Base-by-base conservation (phyloP, 2,329 filamentous ascomycete genomes). In the Westerdykella ornata region DNA sequence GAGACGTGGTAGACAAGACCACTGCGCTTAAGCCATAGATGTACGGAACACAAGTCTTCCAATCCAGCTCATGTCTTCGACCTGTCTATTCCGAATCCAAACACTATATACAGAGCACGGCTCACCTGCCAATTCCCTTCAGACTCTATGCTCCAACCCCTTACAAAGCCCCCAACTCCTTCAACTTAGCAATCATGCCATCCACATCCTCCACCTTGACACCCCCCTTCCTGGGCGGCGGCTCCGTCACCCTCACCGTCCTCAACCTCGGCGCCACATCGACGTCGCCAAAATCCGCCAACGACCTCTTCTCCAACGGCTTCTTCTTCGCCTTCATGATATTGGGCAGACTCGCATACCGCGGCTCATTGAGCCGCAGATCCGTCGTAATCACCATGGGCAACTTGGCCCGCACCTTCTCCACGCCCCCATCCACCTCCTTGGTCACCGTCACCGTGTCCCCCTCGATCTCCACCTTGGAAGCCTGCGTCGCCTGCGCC, bases 271-370 rank as follows among this genome's bases (percentile, higher is more conserved):
- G 81, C 66, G 77, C 76, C 39, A 78, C 78, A 56, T 88, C 82
- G 33, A 95, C 70, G 2, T 85, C 87, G 66, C 85, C 85, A 63
- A 61, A 66, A 41, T 98, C 92, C 43, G 73, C 77, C 65, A 96
- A 67, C 52, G 78, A 87, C 77, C 88, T 84, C 84, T 96, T 97
- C 60, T 92, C 88, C 56, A 98, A 63, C 62, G 86, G 86, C 84
- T 98, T 98, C 85, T 97, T 98, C 85, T 98, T 98, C 39, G 92
- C 92, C 83, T 97, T 98, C 92, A 98, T 98, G 52, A 98, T 97
- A 66, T 97, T 97, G 38, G 89, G 90, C 78, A 98, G 68, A 68
- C 81, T 95, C 16, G 90, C 92, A 67, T 95, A 98, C 51, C 92
- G 76, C 45, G 92, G 92, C 78, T 94, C 88, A 63, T 98, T 98